Evolutionary conservation across 495 filamentous ascomycete genomes (phyloP), one percentile per base, ranked within the genome.

Genomic region (Lindgomyces ingoldianus): DNA sequence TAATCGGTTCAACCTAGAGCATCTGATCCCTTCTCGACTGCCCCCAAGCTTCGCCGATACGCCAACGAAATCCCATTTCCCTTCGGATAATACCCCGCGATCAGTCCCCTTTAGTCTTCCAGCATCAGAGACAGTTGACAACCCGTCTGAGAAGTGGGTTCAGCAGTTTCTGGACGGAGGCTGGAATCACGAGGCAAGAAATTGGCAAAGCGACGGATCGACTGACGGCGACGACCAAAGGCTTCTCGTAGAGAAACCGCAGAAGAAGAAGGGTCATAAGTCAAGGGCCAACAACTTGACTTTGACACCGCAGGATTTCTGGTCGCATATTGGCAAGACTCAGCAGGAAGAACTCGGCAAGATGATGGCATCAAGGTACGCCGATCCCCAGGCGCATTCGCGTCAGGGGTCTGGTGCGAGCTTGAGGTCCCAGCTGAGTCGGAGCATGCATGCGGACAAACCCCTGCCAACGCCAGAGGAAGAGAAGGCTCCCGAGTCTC

Each of bases 291-390:
- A 56, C 47, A 78, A 78, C 54, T 69, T 64, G 46, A 78, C 74
- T 4, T 52, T 78, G 45, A 71, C 70, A 42, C 76, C 73, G 61
- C 67, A 74, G 36, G 68, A 75, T 39, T 76, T 78, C 55, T 73
- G 71, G 74, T 59, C 70, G 12, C 63, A 60, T 42, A 64, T 75
- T 14, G 67, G 70, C 45, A 64, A 70, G 26, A 56, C 47, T 21
- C 41, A 62, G 44, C 65, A 64, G 36, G 61, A 71, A 61, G 50
- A 55, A 44, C 50, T 67, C 48, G 62, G 64, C 65, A 71, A 71
- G 63, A 74, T 72, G 73, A 68, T 72, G 65, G 52, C 62, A 55
- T 75, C 73, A 57, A 69, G 61, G 52, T 70, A 71, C 26, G 69
- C 70, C 11, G 48, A 56, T 36, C 41, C 48, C 41, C 21, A 51